Evolutionary conservation across 2,329 filamentous ascomycete genomes (phyloP).

Genomic region (Curvularia lunata): DNA sequence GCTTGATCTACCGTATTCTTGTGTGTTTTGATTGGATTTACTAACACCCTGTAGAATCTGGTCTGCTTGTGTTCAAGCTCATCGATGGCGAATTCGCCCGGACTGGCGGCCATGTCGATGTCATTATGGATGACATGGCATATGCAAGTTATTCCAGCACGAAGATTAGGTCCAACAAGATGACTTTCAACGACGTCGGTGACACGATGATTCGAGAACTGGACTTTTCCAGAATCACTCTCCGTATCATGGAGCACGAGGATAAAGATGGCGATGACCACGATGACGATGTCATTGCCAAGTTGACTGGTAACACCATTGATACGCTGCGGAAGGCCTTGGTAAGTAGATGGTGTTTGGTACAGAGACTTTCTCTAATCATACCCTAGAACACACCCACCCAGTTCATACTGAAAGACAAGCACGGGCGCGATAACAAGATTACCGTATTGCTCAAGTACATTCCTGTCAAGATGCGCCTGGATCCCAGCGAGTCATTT

Average conservation of each 20-base stretch:
- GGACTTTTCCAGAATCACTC: constrained; percentile 92
- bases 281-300: constrained; percentile 78
- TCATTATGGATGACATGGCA: constrained; percentile 92
- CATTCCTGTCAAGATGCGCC: constrained; percentile 89
- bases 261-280: constrained; percentile 73
- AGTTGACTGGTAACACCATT: constrained; percentile 82
- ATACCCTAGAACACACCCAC: constrained; percentile 82
- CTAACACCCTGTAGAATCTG: constrained; percentile 70
- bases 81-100: constrained; percentile 86
- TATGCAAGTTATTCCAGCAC: constrained; percentile 88
- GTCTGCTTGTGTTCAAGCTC: constrained; percentile 91
- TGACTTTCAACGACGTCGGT: constrained; percentile 85
- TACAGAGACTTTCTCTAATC: constrained; percentile 13
- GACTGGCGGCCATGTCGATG: constrained; percentile 77
- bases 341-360: constrained; percentile 58
- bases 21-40: constrained; percentile 1
- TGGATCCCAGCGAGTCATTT: constrained; percentile 95
- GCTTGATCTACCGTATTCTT: constrained; percentile 27
- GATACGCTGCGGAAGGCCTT: constrained; percentile 87
- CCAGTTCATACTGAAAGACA: constrained; percentile 77
- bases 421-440: constrained; percentile 76
- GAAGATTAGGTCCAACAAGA: constrained; percentile 70
- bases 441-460: constrained; percentile 94
- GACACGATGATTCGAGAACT: constrained; percentile 96
- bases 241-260: constrained; percentile 81